phyloP scores from a whole-genome alignment of 139 green algal genomes.

The Chlamydomonas sp. region DNA sequence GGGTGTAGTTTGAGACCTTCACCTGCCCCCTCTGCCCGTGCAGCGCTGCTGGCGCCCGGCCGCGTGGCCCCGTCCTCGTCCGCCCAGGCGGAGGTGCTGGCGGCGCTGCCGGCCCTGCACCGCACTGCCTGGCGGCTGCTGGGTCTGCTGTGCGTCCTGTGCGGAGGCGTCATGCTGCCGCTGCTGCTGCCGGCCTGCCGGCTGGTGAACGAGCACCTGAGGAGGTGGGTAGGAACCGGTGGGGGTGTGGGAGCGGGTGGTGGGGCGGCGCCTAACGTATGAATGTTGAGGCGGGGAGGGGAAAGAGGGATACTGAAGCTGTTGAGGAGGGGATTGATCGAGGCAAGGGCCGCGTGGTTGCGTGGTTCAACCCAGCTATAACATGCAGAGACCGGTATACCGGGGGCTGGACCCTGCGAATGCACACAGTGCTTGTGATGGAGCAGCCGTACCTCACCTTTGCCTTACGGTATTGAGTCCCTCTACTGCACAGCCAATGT shows the following conservation, averaged over 20 bases:
- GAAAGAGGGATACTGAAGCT: no score
- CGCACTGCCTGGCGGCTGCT: conserved; percentile 40
- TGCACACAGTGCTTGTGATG: no score
- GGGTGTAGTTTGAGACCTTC: no score
- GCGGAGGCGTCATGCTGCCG: conserved; percentile 29
- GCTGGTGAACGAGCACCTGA: conserved; percentile 50
- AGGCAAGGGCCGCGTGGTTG: no score
- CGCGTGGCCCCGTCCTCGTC: conserved; percentile 37
- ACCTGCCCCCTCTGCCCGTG: background rate
- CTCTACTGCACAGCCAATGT: no score
- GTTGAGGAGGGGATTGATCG: no score
- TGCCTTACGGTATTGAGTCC: no score
- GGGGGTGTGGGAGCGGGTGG: background rate
- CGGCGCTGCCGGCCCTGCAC: conserved; percentile 51
- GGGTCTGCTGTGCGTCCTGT: conserved; percentile 17
- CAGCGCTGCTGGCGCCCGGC: conserved; percentile 42
- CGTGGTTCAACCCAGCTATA: no score
- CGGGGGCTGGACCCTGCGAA: no score
- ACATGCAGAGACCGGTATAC: no score
- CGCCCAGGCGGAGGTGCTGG: conserved; percentile 52
- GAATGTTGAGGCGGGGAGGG: no score
- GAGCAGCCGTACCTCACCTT: no score
- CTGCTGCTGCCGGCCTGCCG: conserved; percentile 47
- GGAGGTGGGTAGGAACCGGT: conserved; percentile 16
- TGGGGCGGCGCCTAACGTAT: background rate